Evolutionary conservation across 106 monocot species (phyloP).

Genomic region (Acanthochlamys bracteata): DNA sequence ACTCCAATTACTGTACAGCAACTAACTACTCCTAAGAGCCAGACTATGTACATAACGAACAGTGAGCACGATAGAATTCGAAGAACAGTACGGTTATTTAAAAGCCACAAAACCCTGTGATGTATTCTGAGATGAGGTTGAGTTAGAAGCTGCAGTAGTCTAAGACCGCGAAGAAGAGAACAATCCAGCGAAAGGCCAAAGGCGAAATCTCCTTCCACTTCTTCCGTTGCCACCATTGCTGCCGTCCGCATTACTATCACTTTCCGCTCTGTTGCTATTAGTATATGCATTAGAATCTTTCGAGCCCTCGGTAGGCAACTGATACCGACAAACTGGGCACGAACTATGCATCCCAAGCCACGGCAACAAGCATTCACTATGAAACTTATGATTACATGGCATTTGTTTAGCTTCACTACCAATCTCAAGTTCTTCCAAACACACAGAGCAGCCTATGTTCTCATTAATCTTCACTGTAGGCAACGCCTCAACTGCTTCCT

Average conservation of each 20-base stretch:
- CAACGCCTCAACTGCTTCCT: slow-evolving; percentile 54
- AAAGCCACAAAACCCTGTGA: background rate
- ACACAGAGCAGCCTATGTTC: slow-evolving; percentile 45
- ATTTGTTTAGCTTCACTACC: slow-evolving; percentile 53
- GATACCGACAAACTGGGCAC: slow-evolving; percentile 77
- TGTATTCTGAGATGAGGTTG: slow-evolving; percentile 3
- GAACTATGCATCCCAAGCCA: slow-evolving; percentile 87
- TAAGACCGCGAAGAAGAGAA: slow-evolving; percentile 17
- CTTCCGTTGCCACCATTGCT: slow-evolving; percentile 4
- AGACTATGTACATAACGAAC: background rate
- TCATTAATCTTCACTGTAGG: slow-evolving; percentile 57
- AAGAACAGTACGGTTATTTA: background rate
- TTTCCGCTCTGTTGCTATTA: slow-evolving; percentile 1
- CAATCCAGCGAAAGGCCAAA: slow-evolving; percentile 23
- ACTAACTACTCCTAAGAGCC: background rate
- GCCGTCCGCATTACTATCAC: background rate
- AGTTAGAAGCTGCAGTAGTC: background rate
- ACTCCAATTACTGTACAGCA: background rate
- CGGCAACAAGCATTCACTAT: slow-evolving; percentile 57
- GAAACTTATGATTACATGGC: slow-evolving; percentile 79
- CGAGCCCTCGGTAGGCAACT: slow-evolving; percentile 47
- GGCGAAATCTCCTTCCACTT: slow-evolving; percentile 8
- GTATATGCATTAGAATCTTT: slow-evolving; percentile 13
- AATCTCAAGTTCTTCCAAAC: slow-evolving; percentile 62
- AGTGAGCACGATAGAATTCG: background rate